Base-by-base conservation (phyloP, 306 rosid species). In the Vachellia collinsii region DNA sequence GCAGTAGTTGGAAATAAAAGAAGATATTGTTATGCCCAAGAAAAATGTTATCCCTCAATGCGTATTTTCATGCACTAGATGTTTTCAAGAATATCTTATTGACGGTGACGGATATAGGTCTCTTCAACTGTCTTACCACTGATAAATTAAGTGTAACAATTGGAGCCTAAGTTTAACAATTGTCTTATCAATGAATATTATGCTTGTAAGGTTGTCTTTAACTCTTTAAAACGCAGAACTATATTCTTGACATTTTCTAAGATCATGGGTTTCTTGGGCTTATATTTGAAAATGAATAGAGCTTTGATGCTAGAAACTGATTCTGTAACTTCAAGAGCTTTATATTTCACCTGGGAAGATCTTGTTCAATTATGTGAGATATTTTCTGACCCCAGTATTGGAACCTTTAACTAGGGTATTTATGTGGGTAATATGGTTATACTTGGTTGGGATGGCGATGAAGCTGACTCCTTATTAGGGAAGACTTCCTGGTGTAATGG, bases 341-440 rank as follows among this genome's bases (percentile, higher is more conserved):
- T 86, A 72, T 87, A 56, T 75, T 86, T 68, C 81, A 82, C 77
- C 76, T 81, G 85, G 88, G 87, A 88, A 86, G 84, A 84, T 90
- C 79, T 84, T 88, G 75, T 78, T 80, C 80, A 85, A 75, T 83
- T 86, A 78, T 68, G n/a, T 82, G 81, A 78, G 87, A 72, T 81
- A 71, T 82, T 82, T 87, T 90, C 93, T 90, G 87, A 88, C 90
- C 77, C 68, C 74, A 81, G 87, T 81, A 80, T 84, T 90, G 88
- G 82, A 82, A 84, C 88, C 90, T 90, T 90, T 86, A 90, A 86
- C 80, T 90, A 88, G 93, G 93, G 84, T 86, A 77, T 90, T 86
- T 88, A 78, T 90, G 77, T 86, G 87, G 87, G 82, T 90, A 72
- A 29, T 90, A 77, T 86, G 87, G 72, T 88, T 84, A 82, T 82